A percentile compares a stretch with the other conserved stretches of the same genome.
These are phyloP conservation scores for Sabuloglossum arenarium DNA, from an alignment of 495 filamentous ascomycete genomes.

Conservation along the genomic window DNA sequence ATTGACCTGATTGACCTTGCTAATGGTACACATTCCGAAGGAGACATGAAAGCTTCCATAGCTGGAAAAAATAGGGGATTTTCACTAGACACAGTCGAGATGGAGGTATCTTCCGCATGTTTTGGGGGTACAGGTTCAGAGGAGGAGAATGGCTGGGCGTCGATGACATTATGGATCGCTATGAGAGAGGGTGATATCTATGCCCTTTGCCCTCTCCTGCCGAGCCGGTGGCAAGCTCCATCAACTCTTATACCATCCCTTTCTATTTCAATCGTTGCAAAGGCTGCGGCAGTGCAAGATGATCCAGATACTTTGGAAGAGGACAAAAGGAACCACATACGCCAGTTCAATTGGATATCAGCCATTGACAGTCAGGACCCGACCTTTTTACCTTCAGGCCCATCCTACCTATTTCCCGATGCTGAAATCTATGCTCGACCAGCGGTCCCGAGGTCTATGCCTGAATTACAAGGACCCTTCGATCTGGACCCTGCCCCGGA, in stretches of 20 bases:
- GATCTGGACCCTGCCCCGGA: slow-evolving; percentile 42
- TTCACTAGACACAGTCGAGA: slow-evolving; percentile 63
- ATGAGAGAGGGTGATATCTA: slow-evolving; percentile 81
- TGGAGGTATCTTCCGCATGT: slow-evolving; percentile 71
- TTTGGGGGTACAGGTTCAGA: slow-evolving; percentile 47
- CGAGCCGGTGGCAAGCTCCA: slow-evolving; percentile 61
- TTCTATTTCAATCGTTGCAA: slow-evolving; percentile 49
- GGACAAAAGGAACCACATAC: slow-evolving; percentile 37
- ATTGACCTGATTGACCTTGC: slow-evolving; percentile 67
- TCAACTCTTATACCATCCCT: slow-evolving; percentile 54
- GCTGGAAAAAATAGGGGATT: slow-evolving; percentile 58
- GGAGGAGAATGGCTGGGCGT: slow-evolving; percentile 59
- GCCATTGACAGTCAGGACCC: slow-evolving; percentile 67
- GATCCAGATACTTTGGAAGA: slow-evolving; percentile 30
- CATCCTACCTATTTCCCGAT: slow-evolving; percentile 15
- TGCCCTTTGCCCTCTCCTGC: slow-evolving; percentile 71
- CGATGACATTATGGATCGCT: slow-evolving; percentile 82
- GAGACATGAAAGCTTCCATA: slow-evolving; percentile 51
- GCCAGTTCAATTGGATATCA: slow-evolving; percentile 64
- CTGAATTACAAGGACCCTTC: slow-evolving; percentile 73
- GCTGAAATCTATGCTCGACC: slow-evolving; percentile 51
- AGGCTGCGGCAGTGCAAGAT: slow-evolving; percentile 36
- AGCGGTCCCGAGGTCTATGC: slow-evolving; percentile 43
- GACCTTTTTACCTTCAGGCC: slow-evolving; percentile 21
- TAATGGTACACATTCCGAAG: slow-evolving; percentile 51